These are phyloP conservation scores for Mytilinidion resinicola DNA, from an alignment of 495 filamentous ascomycete genomes.

Conservation along the genomic window DNA sequence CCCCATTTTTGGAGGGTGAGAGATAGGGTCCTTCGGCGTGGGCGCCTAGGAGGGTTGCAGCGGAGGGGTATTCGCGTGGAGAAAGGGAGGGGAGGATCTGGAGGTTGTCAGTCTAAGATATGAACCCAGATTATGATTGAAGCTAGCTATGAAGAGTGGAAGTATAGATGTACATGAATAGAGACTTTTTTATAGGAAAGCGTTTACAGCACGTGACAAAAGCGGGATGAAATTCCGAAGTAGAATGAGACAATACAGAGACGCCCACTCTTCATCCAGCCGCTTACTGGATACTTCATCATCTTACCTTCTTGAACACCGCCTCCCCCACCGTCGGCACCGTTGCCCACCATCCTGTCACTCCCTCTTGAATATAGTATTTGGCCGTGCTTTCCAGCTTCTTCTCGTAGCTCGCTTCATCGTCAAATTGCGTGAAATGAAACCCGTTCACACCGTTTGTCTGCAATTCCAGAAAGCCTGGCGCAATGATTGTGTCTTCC, in stretches of 20 bases:
- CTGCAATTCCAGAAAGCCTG: constrained; percentile 39
- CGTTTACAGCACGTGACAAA: too few species aligned
- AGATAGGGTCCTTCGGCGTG: constrained; percentile 41
- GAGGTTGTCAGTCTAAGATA: neutral
- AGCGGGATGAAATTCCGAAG: too few species aligned
- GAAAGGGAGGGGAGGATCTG: constrained; percentile 37
- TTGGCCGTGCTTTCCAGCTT: constrained; percentile 31
- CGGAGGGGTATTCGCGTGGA: constrained; percentile 26
- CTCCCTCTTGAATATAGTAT: constrained; percentile 37
- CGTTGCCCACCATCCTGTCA: constrained; percentile 39
- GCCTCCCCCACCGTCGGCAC: constrained; percentile 36
- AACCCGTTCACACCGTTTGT: constrained; percentile 40
- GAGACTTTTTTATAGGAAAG: too few species aligned
- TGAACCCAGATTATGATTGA: neutral
- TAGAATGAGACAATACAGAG: too few species aligned
- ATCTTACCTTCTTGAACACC: constrained; percentile 35
- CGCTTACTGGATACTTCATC: too few species aligned
- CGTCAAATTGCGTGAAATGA: constrained; percentile 39
- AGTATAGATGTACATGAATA: neutral
- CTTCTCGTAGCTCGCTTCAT: constrained; percentile 29
- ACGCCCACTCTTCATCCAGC: too few species aligned
- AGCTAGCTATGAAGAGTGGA: neutral
- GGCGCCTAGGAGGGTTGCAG: constrained; percentile 37
- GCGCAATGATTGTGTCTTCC: constrained; percentile 38
- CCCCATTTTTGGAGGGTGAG: constrained; percentile 36